Evolutionary conservation across 495 filamentous ascomycete species (phyloP).

Genomic region (Penicillium ochrochloron): DNA sequence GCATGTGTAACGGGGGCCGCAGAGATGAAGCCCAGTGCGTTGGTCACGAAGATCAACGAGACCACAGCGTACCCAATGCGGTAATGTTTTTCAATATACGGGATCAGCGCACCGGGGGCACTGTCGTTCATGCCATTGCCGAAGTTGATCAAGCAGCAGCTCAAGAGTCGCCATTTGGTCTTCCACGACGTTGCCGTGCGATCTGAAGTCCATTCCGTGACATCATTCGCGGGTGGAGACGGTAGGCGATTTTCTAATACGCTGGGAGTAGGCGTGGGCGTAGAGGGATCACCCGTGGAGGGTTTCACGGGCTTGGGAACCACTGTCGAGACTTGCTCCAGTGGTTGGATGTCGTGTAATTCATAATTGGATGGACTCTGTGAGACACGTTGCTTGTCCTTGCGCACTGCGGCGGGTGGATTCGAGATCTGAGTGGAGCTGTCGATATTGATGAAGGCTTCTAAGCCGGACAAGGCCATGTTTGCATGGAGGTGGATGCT

Average conservation of each 20-base stretch:
- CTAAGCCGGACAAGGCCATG: conserved; percentile 38
- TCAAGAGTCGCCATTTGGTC: conserved; percentile 40
- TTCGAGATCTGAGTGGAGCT: conserved; percentile 33
- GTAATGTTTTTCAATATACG: conserved; percentile 75
- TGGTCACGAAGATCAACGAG: conserved; percentile 79
- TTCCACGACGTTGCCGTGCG: conserved; percentile 56
- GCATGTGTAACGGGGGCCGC: conserved; percentile 65
- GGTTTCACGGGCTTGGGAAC: conserved; percentile 19
- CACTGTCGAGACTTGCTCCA: conserved; percentile 17
- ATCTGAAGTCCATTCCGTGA: conserved; percentile 61
- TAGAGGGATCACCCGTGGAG: neutral
- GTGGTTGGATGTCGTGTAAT: conserved; percentile 40
- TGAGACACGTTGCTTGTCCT: conserved; percentile 35
- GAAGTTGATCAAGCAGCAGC: conserved; percentile 52
- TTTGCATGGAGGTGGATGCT: neutral
- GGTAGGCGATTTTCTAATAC: conserved; percentile 59
- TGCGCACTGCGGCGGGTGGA: conserved; percentile 38
- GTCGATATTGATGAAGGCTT: conserved; percentile 42
- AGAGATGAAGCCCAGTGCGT: conserved; percentile 75
- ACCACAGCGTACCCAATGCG: conserved; percentile 73
- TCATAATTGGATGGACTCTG: conserved; percentile 36
- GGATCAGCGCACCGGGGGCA: conserved; percentile 73
- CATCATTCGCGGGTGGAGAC: conserved; percentile 43
- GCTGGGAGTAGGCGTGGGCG: conserved; percentile 34
- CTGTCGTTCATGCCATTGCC: conserved; percentile 64